Evolutionary conservation across 1,284 basidiomycete species (phyloP), one percentile per base, ranked within the genome.

Genomic region (Retiboletus flavoniger): DNA sequence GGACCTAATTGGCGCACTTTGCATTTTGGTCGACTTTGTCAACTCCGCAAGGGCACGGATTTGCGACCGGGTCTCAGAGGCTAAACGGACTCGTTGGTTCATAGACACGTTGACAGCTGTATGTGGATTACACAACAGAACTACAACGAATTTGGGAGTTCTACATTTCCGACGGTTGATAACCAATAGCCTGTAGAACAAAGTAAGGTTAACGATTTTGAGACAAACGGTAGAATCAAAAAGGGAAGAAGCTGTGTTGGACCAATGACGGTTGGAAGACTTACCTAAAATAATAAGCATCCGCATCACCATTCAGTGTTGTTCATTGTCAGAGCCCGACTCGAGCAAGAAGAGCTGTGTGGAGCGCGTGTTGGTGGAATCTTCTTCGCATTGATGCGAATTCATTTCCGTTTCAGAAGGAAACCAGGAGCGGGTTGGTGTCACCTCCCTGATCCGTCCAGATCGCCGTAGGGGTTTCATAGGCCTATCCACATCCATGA

Each of bases 391-490:
- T 38, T 66, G 68, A 61, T 62, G 66, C 51, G 57, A 55, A 54
- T 66, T 72, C 68, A 72, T 72, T 61, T 72, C 69, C 71, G 70
- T 61, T 56, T 60, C 57, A 54, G 54, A 59, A 57, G 56, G 57
- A 60, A 54, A 63, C 58, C 59, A 59, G 60, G 62, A 66, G 51
- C 49, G 58, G 53, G 47, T 44, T 52, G 52, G 62, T 60, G 68
- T 59, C 56, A 63, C 28, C 47, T 60, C 60, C 62, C 68, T 60
- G 62, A 59, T 68, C 65, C 63, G 68, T 54, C 58, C 51, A 61
- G 69, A 68, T 62, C 67, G 61, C 63, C 71, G 67, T 48, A 69
- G 60, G 58, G 67, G 69, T 69, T 71, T 72, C 67, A 72, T 65
- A 51, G 68, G 69, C 24, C 67, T 72, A 58, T 69, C 68, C 54